Evolutionary conservation across 371 early-diverging fungal species (phyloP), one percentile per base, ranked within the genome.

Genomic region (Capniomyces stellatus): DNA sequence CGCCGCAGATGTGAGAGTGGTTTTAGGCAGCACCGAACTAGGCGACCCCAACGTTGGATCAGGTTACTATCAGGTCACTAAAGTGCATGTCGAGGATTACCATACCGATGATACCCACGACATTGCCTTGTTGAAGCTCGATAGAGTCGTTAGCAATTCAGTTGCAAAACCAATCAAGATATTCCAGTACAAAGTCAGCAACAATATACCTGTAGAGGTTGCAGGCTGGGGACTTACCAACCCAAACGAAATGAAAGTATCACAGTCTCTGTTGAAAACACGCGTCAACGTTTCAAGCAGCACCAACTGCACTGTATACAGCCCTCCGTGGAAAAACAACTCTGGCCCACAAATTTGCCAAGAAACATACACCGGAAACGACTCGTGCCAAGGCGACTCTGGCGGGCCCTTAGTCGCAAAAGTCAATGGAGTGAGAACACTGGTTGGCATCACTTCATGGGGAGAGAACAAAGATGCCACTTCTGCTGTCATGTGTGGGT

Each of bases 351-450:
- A 56, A 18, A 60, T 72, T 12, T 72, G 73, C 43, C 63, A 64
- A 4, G 69, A 64, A 18, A 58, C 56, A 6, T 60, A 62, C 27
- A 57, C 52, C 1, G 72, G 68, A 18, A 44, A 58, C 0, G 73
- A 71, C 29, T 65, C 73, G 1, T 72, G 73, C 46, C 65, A 61
- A 3, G 73, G 73, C 30, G 73, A 72, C 25, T 70, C 70, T 2
- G 73, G 71, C 2, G 73, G 73, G 6, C 73, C 73, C 0, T 35
- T 72, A 52, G 54, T 69, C 23, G 60, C 61, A 54, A 43, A 25
- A 19, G 15, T 60, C 21, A 51, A 51, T 42, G 65, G 69, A 29
- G 52, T 43, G 18, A 51, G 54, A 29, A 58, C 55, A 43, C 48
- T 66, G 35, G 55, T 63, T 2, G 70, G 70, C 4, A 54, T 70